Percentiles rank a stretch among this genome's conserved stretches.
These are phyloP conservation scores for Lecanicillium sp. DNA, from an alignment of 2,329 filamentous ascomycete species.

Conservation along the genomic window DNA sequence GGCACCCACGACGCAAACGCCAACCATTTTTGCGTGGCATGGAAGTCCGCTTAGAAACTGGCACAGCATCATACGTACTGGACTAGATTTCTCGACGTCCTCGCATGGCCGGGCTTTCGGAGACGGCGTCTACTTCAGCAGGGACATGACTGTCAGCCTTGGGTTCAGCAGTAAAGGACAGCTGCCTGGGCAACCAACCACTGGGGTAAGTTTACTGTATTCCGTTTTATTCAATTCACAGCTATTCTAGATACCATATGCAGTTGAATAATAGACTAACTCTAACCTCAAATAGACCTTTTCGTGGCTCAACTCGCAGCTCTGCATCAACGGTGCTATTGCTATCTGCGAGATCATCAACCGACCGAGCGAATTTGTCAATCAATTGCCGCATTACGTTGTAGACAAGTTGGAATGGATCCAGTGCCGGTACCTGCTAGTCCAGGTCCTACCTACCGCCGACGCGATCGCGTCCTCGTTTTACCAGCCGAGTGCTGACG, in stretches of 20 bases:
- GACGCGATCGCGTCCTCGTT: slow-evolving; percentile 14
- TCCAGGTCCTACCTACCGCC: slow-evolving; percentile 20
- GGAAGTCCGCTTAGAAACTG: slow-evolving; percentile 72
- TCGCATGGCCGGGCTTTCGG: slow-evolving; percentile 66
- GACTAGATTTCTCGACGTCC: slow-evolving; percentile 63
- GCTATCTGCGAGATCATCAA: slow-evolving; percentile 86
- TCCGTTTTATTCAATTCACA: too few species aligned
- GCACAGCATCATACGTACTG: slow-evolving; percentile 83
- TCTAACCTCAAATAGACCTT: neutral
- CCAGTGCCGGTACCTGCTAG: slow-evolving; percentile 79
- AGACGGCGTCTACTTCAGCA: slow-evolving; percentile 76
- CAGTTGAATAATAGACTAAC: too few species aligned
- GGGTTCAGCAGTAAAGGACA: slow-evolving; percentile 33
- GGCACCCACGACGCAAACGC: slow-evolving; percentile 35
- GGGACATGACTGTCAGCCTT: slow-evolving; percentile 48
- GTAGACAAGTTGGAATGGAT: slow-evolving; percentile 78
- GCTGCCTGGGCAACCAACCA: neutral
- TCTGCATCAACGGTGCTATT: slow-evolving; percentile 55
- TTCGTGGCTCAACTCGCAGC: slow-evolving; percentile 61
- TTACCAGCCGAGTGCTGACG: slow-evolving; percentile 7
- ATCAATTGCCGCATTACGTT: slow-evolving; percentile 57
- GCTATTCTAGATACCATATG: too few species aligned
- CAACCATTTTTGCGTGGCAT: slow-evolving; percentile 83
- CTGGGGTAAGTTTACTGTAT: neutral
- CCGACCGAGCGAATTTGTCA: slow-evolving; percentile 54